Evolutionary conservation across 202 grass and related monocot genomes (phyloP).

Genomic region (Schoenoplectus tabernaemontani): DNA sequence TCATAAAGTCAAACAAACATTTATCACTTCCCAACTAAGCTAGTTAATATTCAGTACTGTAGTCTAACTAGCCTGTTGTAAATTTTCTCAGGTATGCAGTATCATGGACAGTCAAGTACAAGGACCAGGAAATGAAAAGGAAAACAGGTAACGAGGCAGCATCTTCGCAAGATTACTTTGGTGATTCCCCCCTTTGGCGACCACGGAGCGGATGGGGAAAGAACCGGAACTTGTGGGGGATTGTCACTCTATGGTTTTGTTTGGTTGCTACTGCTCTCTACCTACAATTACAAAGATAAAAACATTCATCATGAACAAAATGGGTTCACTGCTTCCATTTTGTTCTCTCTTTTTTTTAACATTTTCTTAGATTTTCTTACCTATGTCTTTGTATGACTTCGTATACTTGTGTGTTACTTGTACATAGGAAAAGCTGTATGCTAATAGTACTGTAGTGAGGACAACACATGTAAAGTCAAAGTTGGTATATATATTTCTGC

Average conservation of each 20-base stretch:
- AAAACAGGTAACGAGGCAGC: slow-evolving; percentile 33
- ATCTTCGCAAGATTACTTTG: slow-evolving; percentile 51
- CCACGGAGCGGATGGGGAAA: slow-evolving; percentile 55
- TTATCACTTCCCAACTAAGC: background rate
- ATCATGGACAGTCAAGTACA: slow-evolving; percentile 86
- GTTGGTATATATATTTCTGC: background rate
- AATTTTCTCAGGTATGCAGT: slow-evolving; percentile 59
- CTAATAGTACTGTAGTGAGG: background rate
- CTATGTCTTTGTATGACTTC: background rate
- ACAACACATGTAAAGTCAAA: background rate
- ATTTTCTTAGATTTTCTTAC: slow-evolving; percentile 5
- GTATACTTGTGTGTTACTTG: slow-evolving; percentile 3
- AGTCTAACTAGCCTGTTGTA: background rate
- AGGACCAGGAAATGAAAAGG: slow-evolving; percentile 64
- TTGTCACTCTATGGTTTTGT: slow-evolving; percentile 66
- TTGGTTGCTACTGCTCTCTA: slow-evolving; percentile 75
- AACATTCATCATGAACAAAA: background rate
- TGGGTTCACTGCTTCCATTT: background rate
- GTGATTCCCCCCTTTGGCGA: slow-evolving; percentile 47
- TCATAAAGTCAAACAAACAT: background rate
- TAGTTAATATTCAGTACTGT: background rate
- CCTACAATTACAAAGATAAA: slow-evolving; percentile 75
- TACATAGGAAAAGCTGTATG: slow-evolving; percentile 5
- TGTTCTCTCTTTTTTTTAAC: background rate
- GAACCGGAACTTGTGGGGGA: slow-evolving; percentile 46